Conservation (phyloP, 176 grass and related monocot species). For the Musa schizocarpa region DNA sequence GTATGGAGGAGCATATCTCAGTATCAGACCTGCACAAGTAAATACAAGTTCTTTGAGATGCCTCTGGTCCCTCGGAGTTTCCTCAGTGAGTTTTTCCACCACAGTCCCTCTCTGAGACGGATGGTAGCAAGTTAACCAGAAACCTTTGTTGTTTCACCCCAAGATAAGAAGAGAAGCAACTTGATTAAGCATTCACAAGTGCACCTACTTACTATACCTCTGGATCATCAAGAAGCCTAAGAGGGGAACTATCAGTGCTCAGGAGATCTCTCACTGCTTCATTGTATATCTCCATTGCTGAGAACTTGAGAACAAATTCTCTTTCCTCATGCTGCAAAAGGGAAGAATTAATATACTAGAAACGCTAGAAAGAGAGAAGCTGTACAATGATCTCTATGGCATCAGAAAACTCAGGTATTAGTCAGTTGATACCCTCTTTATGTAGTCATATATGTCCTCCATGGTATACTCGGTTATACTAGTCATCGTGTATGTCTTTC, state of each 20-base stretch:
- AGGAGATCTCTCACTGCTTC: conserved; percentile 84
- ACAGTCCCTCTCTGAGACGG: conserved; percentile 71
- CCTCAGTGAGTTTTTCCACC: conserved; percentile 75
- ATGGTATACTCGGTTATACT: conserved; percentile 67
- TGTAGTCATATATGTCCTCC: conserved; percentile 75
- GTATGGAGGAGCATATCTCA: neutral
- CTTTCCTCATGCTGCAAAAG: conserved; percentile 63
- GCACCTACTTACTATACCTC: conserved; percentile 36
- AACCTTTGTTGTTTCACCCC: neutral
- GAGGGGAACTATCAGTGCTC: conserved; percentile 36
- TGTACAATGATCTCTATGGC: too few species aligned
- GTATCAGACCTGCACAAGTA: conserved; percentile 51
- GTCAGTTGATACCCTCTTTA: conserved; percentile 33
- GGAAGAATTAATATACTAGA: neutral
- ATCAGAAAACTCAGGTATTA: too few species aligned
- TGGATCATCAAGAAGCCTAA: conserved; percentile 82
- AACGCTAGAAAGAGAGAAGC: too few species aligned
- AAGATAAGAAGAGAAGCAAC: neutral
- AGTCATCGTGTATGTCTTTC: conserved; percentile 90
- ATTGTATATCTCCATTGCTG: conserved; percentile 93
- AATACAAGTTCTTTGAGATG: conserved; percentile 75
- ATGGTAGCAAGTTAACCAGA: neutral
- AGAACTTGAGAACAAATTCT: conserved; percentile 75
- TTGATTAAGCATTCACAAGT: neutral
- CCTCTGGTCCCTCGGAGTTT: conserved; percentile 63